Conservation (phyloP, 192 early-diverging fungal genomes). For the Geosiphon pyriformis region DNA sequence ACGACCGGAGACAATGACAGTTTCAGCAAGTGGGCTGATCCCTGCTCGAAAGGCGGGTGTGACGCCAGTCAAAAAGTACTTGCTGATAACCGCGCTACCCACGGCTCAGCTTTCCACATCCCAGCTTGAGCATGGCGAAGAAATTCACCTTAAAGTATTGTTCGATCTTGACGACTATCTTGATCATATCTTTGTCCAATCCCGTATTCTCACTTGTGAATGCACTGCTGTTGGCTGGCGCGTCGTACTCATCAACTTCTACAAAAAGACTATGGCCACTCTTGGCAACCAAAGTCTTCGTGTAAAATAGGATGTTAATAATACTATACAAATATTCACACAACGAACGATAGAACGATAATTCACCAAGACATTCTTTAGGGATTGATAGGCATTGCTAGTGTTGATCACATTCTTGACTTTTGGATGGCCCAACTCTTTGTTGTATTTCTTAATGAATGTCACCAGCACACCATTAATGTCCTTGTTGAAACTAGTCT, state of each 20-base stretch:
- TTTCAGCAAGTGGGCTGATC: conserved; percentile 32
- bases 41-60: conserved; percentile 28
- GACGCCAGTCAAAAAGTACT: conserved; percentile 34
- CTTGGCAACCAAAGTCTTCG: conserved; percentile 26
- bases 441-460: conserved; percentile 20
- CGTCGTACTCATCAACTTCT: conserved; percentile 36
- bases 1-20: conserved; percentile 28
- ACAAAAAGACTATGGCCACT: conserved; percentile 30
- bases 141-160: conserved; percentile 30
- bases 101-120: conserved; percentile 26
- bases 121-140: conserved; percentile 31
- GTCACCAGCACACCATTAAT: conserved; percentile 8
- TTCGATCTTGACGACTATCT: conserved; percentile 27
- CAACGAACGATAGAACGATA: conserved; percentile 2
- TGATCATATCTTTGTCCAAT: conserved; percentile 20
- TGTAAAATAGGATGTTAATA: conserved; percentile 25
- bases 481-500: too few relatives aligned
- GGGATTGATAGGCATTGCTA: conserved; percentile 14
- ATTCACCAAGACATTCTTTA: conserved; percentile 21
- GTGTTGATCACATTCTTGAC: conserved; percentile 9
- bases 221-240: conserved; percentile 30
- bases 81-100: conserved; percentile 29
- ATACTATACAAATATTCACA: not conserved
- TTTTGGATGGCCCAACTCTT: conserved; percentile 23
- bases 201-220: conserved; percentile 24